phyloP scores from a whole-genome alignment of 805 yeast genomes.

The Candida maltosa region DNA sequence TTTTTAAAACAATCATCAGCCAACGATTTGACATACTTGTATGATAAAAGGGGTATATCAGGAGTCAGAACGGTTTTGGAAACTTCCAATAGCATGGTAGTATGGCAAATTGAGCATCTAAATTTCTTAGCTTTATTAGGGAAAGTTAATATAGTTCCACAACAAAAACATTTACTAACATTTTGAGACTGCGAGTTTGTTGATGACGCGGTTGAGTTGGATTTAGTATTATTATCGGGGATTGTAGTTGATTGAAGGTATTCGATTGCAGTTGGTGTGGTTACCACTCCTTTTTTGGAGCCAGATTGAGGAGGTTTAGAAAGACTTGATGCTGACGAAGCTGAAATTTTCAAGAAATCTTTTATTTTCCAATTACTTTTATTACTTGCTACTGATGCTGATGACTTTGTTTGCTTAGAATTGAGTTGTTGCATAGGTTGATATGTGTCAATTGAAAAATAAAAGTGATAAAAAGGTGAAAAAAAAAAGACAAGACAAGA shows the following conservation, averaged over 20 bases:
- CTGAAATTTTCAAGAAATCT: too few species aligned
- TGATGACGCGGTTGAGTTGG: neutral
- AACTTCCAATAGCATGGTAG: constrained; percentile 35
- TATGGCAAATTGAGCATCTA: constrained; percentile 61
- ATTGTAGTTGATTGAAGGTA: neutral
- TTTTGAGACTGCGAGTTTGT: constrained; percentile 1
- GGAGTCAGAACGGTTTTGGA: neutral
- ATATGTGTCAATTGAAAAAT: too few species aligned
- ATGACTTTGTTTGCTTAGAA: too few species aligned
- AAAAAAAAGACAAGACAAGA: too few species aligned
- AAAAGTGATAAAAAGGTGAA: too few species aligned
- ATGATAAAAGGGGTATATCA: constrained; percentile 22
- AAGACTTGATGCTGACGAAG: too few species aligned
- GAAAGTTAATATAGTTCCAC: constrained; percentile 32
- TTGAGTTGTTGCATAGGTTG: too few species aligned
- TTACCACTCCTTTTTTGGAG: too few species aligned
- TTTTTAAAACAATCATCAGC: constrained; percentile 30
- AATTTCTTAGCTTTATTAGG: constrained; percentile 34
- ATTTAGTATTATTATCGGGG: neutral
- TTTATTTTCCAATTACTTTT: too few species aligned
- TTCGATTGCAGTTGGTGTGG: too few species aligned
- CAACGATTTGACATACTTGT: constrained; percentile 25
- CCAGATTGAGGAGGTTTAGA: too few species aligned
- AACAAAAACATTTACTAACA: constrained; percentile 33
- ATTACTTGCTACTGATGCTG: too few species aligned